Evolutionary conservation across 2,329 filamentous ascomycete genomes (phyloP).

Genomic region (Neospermospora avenae): DNA sequence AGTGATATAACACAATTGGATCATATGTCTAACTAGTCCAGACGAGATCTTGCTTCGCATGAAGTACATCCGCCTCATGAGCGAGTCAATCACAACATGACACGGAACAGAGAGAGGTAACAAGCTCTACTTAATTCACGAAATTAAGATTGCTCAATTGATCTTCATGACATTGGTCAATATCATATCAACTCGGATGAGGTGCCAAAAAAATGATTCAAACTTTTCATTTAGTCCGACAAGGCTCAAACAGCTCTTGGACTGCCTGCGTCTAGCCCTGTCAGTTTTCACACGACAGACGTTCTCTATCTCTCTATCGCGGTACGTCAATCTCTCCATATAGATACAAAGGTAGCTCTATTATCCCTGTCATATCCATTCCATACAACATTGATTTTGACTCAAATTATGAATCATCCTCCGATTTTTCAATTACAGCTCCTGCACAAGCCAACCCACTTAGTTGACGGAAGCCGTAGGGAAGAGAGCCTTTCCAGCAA

Average conservation of each 20-base stretch:
- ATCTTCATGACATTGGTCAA: no score
- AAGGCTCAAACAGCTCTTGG: background rate
- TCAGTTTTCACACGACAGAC: background rate
- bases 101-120: no score
- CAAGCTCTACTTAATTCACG: no score
- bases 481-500: conserved; percentile 22
- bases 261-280: background rate
- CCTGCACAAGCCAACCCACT: background rate
- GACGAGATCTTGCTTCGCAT: no score
- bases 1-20: no score
- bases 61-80: no score
- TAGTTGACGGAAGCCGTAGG: conserved; percentile 20
- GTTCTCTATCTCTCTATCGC: background rate
- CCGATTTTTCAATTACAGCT: background rate
- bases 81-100: no score
- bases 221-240: background rate
- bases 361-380: background rate
- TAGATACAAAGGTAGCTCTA: conserved; percentile 6
- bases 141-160: no score
- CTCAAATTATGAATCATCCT: no score
- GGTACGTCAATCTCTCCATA: background rate
- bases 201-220: no score
- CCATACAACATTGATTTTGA: background rate
- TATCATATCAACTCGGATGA: no score
- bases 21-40: no score